Base-by-base conservation (phyloP, 139 green algal species). In the Closterium sp. region DNA sequence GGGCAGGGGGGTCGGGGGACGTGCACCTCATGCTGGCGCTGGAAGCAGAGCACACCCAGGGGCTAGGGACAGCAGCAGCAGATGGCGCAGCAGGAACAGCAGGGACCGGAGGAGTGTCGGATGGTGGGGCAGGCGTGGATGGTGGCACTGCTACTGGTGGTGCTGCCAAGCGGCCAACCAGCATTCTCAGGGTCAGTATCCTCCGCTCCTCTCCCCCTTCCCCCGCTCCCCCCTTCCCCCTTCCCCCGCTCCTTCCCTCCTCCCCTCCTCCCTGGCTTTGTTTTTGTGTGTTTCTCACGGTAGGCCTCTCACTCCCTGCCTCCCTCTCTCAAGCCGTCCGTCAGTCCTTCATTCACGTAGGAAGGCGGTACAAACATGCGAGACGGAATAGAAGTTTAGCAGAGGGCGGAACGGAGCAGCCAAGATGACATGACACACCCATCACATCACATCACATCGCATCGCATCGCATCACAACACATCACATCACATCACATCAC, bases 401-500 rank as follows among this genome's bases (percentile, higher is more conserved):
- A n/a, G n/a, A n/a, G n/a, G n/a, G n/a, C n/a, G n/a, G n/a, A n/a
- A n/a, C n/a, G n/a, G n/a, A n/a, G n/a, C n/a, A n/a, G n/a, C n/a
- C n/a, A n/a, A n/a, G n/a, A n/a, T n/a, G n/a, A n/a, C n/a, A n/a
- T n/a, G n/a, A n/a, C n/a, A n/a, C n/a, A n/a, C n/a, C n/a, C 64
- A 83, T 83, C 64, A 16, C 64, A 83, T 83, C 64, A 16, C 64
- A 83, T 83, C 64, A 16, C 64, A 83, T 83, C 64, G 16, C 64
- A 83, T 83, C 64, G 16, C 64, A 83, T 83, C 64, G 64, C 64
- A 83, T 83, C 64, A 83, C 64, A 83, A 83, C 64, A 83, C 64
- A 83, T 83, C 64, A 83, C 64, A 83, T 83, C 64, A 83, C 64
- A 83, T 83, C 64, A 83, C 64, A 83, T 83, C 64, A 83, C 64